Percentiles rank a stretch among this genome's conserved stretches.
Evolutionary conservation across 1,284 basidiomycete species (phyloP).

Genomic region (Laetiporus sulphureus): DNA sequence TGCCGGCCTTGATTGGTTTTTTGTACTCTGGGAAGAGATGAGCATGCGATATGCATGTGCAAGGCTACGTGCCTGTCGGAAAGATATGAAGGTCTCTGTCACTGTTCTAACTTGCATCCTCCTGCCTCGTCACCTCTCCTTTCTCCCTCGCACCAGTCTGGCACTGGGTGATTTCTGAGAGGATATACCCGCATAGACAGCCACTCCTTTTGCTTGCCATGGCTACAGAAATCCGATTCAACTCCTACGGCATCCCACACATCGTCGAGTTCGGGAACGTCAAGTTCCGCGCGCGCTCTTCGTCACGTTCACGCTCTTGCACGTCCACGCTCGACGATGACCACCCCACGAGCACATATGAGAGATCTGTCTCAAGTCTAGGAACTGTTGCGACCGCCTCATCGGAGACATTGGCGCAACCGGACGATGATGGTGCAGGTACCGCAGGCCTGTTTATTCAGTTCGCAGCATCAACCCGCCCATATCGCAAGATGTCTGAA

Average conservation of each 20-base stretch:
- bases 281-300: constrained; percentile 26
- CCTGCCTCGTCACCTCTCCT: background rate
- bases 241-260: constrained; percentile 34
- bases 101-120: background rate
- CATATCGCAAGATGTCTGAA: constrained; percentile 24
- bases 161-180: constrained; percentile 14
- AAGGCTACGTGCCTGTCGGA: too few species aligned
- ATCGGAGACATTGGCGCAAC: constrained; percentile 18
- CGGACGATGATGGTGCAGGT: constrained; percentile 11
- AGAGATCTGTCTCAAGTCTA: background rate
- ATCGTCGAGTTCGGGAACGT: constrained; percentile 39
- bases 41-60: too few species aligned
- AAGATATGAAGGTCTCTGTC: too few species aligned
- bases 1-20: too few species aligned
- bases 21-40: too few species aligned
- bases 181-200: too few species aligned
- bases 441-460: constrained; percentile 32
- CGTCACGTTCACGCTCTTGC: constrained; percentile 7
- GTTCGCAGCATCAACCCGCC: constrained; percentile 20
- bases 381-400: constrained; percentile 15
- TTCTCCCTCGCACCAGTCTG: constrained; percentile 13
- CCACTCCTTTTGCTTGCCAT: too few species aligned
- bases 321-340: constrained; percentile 2
- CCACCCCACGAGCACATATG: background rate
- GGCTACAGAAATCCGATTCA: constrained; percentile 33